phyloP scores from a whole-genome alignment of 192 early-diverging fungal genomes.

The Phycomyces blakesleeanus region DNA sequence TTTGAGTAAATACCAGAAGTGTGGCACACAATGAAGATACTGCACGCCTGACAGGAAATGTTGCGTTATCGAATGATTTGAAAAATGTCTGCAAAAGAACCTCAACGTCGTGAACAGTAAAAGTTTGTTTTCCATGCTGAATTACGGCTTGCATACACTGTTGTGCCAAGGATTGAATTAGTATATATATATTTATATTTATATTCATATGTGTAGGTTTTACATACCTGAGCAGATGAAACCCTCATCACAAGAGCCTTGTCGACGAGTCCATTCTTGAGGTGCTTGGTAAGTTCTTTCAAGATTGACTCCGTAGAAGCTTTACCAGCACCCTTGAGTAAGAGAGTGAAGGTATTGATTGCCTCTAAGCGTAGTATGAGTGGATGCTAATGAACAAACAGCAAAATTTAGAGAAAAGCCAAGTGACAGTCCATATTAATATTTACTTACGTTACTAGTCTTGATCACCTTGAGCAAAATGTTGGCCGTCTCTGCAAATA shows the following conservation, averaged over 20 bases:
- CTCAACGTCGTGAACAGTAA: constrained; percentile 56
- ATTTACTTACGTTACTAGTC: constrained; percentile 53
- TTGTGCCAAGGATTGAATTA: neutral
- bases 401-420: neutral
- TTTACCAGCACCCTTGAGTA: constrained; percentile 73
- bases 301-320: constrained; percentile 61
- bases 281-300: constrained; percentile 69
- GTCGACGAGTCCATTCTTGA: constrained; percentile 63
- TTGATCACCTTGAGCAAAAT: constrained; percentile 67
- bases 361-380: constrained; percentile 66
- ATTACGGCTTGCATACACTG: constrained; percentile 35
- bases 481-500: constrained; percentile 61
- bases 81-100: constrained; percentile 35
- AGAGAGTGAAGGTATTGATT: constrained; percentile 54
- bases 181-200: too few relatives aligned
- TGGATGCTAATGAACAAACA: constrained; percentile 32
- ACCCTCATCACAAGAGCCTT: constrained; percentile 66
- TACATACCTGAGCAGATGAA: constrained; percentile 60
- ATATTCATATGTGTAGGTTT: too few relatives aligned
- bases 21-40: constrained; percentile 47
- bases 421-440: neutral
- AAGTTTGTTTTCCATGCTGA: constrained; percentile 32
- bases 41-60: constrained; percentile 44
- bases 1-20: constrained; percentile 54
- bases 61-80: constrained; percentile 52